These are phyloP conservation scores for Dendrocalamus latiflorus DNA, from an alignment of 202 grass and related monocot genomes.

Conservation along the genomic window DNA sequence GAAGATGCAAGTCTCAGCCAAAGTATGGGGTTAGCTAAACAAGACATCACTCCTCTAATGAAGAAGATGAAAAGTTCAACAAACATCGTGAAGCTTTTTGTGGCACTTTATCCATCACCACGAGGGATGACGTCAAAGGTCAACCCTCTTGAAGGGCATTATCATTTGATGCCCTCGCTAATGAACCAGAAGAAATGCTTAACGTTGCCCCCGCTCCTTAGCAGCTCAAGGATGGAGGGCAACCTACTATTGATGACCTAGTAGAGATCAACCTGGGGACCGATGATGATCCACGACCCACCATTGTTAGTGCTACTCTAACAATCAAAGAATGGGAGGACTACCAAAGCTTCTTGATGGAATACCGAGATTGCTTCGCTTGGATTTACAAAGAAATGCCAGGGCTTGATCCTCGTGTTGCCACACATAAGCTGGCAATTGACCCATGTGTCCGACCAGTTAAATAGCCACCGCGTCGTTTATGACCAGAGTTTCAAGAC, in stretches of 20 bases:
- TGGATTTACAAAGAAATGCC: slow-evolving; percentile 15
- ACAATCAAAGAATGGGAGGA: neutral
- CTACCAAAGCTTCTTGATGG: too few relatives aligned
- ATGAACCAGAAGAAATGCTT: too few relatives aligned
- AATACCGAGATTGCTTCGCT: neutral
- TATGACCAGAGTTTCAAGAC: neutral
- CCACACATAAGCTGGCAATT: neutral
- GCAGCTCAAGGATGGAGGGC: neutral
- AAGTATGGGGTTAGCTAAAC: too few relatives aligned
- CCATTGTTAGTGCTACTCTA: neutral
- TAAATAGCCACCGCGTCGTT: neutral
- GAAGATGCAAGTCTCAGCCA: too few relatives aligned
- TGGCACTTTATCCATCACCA: too few relatives aligned
- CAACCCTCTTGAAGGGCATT: too few relatives aligned
- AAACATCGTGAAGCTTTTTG: too few relatives aligned
- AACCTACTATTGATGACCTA: neutral
- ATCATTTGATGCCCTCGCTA: too few relatives aligned
- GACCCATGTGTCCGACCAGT: neutral
- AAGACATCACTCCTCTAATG: too few relatives aligned
- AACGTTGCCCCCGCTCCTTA: too few relatives aligned
- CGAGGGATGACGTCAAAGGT: too few relatives aligned
- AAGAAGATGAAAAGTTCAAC: too few relatives aligned
- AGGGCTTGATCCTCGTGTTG: neutral
- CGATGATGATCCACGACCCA: neutral
- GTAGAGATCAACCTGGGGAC: neutral